Base-by-base conservation (phyloP, 1,139 yeast genomes). In the Candida tunisiensis region DNA sequence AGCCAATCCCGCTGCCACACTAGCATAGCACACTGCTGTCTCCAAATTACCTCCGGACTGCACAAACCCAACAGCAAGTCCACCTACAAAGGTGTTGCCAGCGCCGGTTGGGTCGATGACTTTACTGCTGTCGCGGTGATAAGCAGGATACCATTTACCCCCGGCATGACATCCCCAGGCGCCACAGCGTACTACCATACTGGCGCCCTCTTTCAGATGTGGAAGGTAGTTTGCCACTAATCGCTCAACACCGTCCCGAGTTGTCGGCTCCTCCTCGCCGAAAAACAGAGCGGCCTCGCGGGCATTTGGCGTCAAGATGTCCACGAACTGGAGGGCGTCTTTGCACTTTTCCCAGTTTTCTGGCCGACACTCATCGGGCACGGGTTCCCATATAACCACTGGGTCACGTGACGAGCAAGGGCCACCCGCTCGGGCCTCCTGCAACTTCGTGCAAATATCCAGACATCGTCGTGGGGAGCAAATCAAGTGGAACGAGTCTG, bases 31-130 rank as follows among this genome's bases (percentile, higher is more conserved):
- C 2, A 74, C 72, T 1, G 74, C 82, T 2, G 56, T 43, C 1
- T 50, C 42, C 56, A 77, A 56, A 44, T 75, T 66, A 0, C 62
- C 57, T 1, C 41, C 34, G 18, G 65, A 55, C 24, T 19, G 18
- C 6, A 31, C 33, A 25, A 31, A 18, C 13, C 74, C 91, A 5
- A 74, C 57, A 8, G 74, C 63, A 41, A 79, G 69, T 0, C 75
- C 93, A 1, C 95, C 95, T 32, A 88, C 68, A 47, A 75, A 83
- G 1, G 91, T 62, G 45, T 85, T 85, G 0, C 96, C 96, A 3
- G 93, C 94, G 0, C 96, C 96, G 0, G 95, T 85, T 1, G 93
- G 93, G 47, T 85, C 96, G 3, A 70, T 53, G 1, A 83, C 88
- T 19, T 52, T 49, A 41, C 37, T 32, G 49, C 56, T 25, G 0